Evolutionary conservation across 208 protist genomes (phyloP).

Genomic region (Strigomonas galati): DNA sequence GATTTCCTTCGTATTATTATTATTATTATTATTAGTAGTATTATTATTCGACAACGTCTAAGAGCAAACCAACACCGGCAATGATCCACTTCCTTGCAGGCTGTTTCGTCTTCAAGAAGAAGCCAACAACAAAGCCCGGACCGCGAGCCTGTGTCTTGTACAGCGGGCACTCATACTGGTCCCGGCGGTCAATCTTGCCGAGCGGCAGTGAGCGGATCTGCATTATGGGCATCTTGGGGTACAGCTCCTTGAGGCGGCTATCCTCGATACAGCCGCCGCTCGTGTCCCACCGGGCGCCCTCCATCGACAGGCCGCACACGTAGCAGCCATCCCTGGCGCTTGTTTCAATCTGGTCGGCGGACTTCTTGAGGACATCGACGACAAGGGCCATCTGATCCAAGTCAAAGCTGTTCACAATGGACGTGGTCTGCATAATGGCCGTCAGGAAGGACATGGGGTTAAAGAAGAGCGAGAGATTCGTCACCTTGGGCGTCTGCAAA

Average conservation of each 20-base stretch:
- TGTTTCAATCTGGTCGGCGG: constrained; percentile 91
- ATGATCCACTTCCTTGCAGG: constrained; percentile 96
- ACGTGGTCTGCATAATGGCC: constrained; percentile 98
- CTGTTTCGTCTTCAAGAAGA: constrained; percentile 95
- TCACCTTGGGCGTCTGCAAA: constrained; percentile 92
- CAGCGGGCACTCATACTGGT: constrained; percentile 97
- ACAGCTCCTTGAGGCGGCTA: constrained; percentile 93
- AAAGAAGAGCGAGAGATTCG: constrained; percentile 96
- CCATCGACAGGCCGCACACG: constrained; percentile 95
- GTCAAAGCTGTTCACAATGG: constrained; percentile 96
- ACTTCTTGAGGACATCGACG: constrained; percentile 96
- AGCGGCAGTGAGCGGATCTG: constrained; percentile 89
- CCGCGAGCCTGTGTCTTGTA: constrained; percentile 97
- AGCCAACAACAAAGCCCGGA: constrained; percentile 94
- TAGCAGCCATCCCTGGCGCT: constrained; percentile 97
- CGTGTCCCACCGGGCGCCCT: constrained; percentile 97
- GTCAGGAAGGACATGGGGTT: constrained; percentile 99
- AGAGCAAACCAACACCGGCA: constrained; percentile 95
- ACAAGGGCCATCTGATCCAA: constrained; percentile 96
- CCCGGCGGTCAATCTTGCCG: constrained; percentile 90
- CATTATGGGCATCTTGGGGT: constrained; percentile 94
- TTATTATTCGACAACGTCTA: constrained; percentile 93
- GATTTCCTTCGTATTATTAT: too few relatives aligned
- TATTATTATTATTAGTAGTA: too few relatives aligned
- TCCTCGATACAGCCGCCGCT: constrained; percentile 89